A percentile compares a stretch with the other conserved stretches of the same genome.
Conservation (phyloP, 176 grass and related monocot species). For the Pharus latifolius region DNA sequence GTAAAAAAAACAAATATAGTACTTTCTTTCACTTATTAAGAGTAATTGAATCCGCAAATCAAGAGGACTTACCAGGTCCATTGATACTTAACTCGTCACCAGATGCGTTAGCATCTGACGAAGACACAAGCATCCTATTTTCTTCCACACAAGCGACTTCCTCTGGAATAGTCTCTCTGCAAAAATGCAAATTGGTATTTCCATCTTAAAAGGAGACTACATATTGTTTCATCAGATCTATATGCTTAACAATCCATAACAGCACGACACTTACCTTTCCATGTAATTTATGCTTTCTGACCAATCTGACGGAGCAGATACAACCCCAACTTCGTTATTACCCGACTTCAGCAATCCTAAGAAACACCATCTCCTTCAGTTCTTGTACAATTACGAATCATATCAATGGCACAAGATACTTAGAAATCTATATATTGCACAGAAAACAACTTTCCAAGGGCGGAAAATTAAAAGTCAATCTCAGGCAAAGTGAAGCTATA, state of each 20-base stretch:
- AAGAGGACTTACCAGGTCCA: background rate
- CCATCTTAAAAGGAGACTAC: background rate
- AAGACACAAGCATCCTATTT: background rate
- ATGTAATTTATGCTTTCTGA: background rate
- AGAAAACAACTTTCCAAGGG: background rate
- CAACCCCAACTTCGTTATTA: background rate
- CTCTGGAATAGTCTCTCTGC: background rate
- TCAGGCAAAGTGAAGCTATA: background rate
- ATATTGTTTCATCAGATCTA: background rate
- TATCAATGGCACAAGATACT: background rate
- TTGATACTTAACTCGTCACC: background rate
- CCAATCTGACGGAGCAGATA: background rate
- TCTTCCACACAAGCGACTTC: background rate
- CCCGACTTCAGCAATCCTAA: background rate
- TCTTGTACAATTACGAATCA: background rate
- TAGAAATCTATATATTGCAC: background rate
- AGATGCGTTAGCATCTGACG: background rate
- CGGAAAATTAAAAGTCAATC: background rate
- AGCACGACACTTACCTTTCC: conserved; percentile 4
- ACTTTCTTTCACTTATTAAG: background rate
- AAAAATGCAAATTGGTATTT: conserved; percentile 11
- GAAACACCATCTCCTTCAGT: background rate
- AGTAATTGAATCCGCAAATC: background rate
- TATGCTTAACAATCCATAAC: background rate
- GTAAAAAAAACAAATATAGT: background rate